Percentiles rank a stretch among this genome's conserved stretches.
These are phyloP conservation scores for Diaporthe capsici DNA, from an alignment of 2,329 filamentous ascomycete genomes.

Conservation along the genomic window DNA sequence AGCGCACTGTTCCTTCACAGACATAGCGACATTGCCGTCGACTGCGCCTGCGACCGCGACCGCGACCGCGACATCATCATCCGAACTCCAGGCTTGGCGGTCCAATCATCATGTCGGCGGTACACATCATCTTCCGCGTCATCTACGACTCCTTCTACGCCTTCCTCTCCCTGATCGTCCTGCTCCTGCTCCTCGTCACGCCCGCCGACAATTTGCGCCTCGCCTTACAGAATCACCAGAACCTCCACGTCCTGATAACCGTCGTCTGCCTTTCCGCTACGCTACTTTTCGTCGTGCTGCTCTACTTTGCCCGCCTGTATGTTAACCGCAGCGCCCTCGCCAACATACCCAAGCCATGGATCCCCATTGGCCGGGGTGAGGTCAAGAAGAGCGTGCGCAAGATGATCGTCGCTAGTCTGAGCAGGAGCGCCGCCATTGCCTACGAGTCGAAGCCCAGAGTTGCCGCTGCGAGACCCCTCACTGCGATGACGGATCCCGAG, in stretches of 20 bases:
- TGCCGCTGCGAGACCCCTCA: conserved; percentile 46
- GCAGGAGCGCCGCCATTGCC: conserved; percentile 84
- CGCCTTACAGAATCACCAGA: conserved; percentile 74
- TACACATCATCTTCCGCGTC: conserved; percentile 77
- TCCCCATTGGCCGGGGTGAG: conserved; percentile 89
- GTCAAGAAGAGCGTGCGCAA: conserved; percentile 80
- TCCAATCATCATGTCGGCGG: conserved; percentile 36
- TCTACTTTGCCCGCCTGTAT: conserved; percentile 89
- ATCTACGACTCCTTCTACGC: conserved; percentile 86
- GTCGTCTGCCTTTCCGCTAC: conserved; percentile 82
- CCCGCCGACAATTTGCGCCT: conserved; percentile 87
- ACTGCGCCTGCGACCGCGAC: not conserved
- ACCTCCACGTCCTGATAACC: conserved; percentile 88
- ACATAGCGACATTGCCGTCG: not conserved
- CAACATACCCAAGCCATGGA: conserved; percentile 87
- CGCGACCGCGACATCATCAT: not conserved
- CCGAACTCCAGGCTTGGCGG: not conserved
- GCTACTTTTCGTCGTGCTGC: conserved; percentile 76
- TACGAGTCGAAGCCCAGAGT: conserved; percentile 82
- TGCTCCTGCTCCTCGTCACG: conserved; percentile 82
- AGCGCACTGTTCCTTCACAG: not conserved
- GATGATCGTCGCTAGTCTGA: conserved; percentile 80
- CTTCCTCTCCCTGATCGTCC: conserved; percentile 79
- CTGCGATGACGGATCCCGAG: conserved; percentile 41
- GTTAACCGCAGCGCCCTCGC: conserved; percentile 84